Conservation (phyloP, 352 stramenopile genomes). For the Phytophthora litchii region DNA sequence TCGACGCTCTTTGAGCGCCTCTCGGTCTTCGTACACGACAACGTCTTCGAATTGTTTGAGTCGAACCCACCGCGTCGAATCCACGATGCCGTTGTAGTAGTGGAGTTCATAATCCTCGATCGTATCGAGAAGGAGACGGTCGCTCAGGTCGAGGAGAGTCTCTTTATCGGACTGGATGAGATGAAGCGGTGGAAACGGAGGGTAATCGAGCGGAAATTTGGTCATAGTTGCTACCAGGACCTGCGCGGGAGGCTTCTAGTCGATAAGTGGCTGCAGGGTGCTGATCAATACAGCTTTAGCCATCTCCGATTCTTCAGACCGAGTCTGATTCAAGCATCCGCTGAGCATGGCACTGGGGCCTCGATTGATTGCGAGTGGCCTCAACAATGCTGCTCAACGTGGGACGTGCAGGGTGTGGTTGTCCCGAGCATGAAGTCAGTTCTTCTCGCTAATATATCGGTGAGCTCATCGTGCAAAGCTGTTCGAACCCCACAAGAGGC, state of each 20-base stretch:
- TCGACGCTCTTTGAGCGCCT: constrained; percentile 26
- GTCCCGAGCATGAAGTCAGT: not conserved
- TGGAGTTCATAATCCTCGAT: constrained; percentile 36
- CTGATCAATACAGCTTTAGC: not conserved
- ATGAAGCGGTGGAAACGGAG: constrained; percentile 42
- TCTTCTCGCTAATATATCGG: constrained; percentile 1
- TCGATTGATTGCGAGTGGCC: constrained; percentile 9
- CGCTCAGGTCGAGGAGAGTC: constrained; percentile 28
- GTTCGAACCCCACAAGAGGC: constrained; percentile 14
- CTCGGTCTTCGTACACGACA: constrained; percentile 43
- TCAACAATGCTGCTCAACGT: constrained; percentile 20
- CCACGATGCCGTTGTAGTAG: constrained; percentile 27
- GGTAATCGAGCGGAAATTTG: constrained; percentile 36
- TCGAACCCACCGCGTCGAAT: constrained; percentile 35
- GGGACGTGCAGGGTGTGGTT: constrained; percentile 9
- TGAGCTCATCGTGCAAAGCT: not conserved
- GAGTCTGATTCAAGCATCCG: constrained; percentile 32
- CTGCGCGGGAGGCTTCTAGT: constrained; percentile 19
- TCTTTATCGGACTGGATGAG: constrained; percentile 35
- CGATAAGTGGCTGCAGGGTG: constrained; percentile 8
- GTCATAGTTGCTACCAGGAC: constrained; percentile 18
- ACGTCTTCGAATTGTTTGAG: constrained; percentile 47
- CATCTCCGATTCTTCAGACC: constrained; percentile 1
- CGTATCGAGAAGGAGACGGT: constrained; percentile 31
- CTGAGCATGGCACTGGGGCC: constrained; percentile 15